Evolutionary conservation across 257 asterid species (phyloP), one percentile per base, ranked within the genome.

Genomic region (Echites panduratus): DNA sequence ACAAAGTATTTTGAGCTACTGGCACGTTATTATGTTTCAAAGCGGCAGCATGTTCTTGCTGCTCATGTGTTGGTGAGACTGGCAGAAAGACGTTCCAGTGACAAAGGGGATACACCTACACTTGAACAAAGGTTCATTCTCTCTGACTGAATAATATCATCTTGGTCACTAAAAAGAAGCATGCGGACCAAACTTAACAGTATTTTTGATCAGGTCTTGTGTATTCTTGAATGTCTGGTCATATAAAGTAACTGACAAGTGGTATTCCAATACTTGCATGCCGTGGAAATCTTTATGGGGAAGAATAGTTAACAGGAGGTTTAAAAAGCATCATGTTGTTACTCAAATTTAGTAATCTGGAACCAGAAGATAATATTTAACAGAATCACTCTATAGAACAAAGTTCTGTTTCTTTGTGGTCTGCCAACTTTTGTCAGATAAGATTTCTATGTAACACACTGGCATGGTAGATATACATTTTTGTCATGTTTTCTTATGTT

Each of bases 31-130:
- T 95, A 95, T 72, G 97, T 95, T 77, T 74, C 79, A 80, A 95
- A 95, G 83, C 89, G 92, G 68, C 99, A 95, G 85, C 99, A 90
- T 75, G 77, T 88, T 79, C 95, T 86, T 83, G 97, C 99, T 71
- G 98, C 99, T 79, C 96, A 90, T 77, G 88, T 95, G 80, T 82
- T 95, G 88, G 83, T 95, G 59, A 86, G 97, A 82, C 85, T 95
- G 69, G 97, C 98, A 11, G 99, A 95, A 88, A 88, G 93, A 76
- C 98, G 91, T 56, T 81, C 95, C 61, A 79, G 82, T 65, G 94
- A 86, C 76, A 87, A 81, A 74, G 98, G 92, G 74, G 87, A 84
- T 71, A 79, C 88, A 47, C 93, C 92, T 76, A 86, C 96, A 63
- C 90, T 95, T 75, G 97, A 92, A 73, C 97, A 95, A 85, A 92